These are phyloP conservation scores for Gymnopilus junonius DNA, from an alignment of 768 basidiomycete species.

Conservation along the genomic window DNA sequence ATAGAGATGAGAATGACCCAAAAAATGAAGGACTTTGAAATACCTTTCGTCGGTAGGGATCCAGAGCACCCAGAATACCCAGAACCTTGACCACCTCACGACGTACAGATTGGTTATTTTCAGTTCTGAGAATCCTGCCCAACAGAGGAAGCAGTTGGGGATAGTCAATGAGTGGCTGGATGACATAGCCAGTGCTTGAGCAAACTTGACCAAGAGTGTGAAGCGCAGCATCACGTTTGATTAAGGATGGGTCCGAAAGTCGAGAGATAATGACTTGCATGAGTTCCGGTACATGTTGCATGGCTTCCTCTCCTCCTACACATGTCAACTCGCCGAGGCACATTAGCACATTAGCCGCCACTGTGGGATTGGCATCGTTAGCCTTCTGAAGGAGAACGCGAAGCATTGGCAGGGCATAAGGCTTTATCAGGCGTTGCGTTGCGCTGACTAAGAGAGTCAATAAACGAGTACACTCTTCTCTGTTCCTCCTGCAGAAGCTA, in stretches of 20 bases:
- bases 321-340: slow-evolving; percentile 93
- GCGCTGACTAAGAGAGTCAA: slow-evolving; percentile 89
- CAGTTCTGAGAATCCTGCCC: slow-evolving; percentile 84
- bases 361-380: slow-evolving; percentile 80
- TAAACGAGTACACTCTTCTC: slow-evolving; percentile 92
- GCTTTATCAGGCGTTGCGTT: slow-evolving; percentile 92
- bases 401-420: slow-evolving; percentile 95
- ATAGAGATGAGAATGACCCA: not conserved
- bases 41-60: slow-evolving; percentile 95
- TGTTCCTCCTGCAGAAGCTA: slow-evolving; percentile 61
- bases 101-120: slow-evolving; percentile 69
- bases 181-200: slow-evolving; percentile 94
- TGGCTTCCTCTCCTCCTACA: slow-evolving; percentile 92
- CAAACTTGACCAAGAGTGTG: slow-evolving; percentile 95
- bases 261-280: slow-evolving; percentile 90
- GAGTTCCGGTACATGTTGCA: slow-evolving; percentile 80
- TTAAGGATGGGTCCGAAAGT: slow-evolving; percentile 85
- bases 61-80: slow-evolving; percentile 93
- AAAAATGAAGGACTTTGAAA: not conserved
- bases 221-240: slow-evolving; percentile 93
- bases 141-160: slow-evolving; percentile 88
- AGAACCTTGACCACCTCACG: slow-evolving; percentile 94
- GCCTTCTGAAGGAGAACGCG: slow-evolving; percentile 90
- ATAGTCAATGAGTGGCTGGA: slow-evolving; percentile 87
- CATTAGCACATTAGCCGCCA: slow-evolving; percentile 91